These are phyloP conservation scores for Esteya vermicola DNA, from an alignment of 2,329 filamentous ascomycete species.

Conservation along the genomic window DNA sequence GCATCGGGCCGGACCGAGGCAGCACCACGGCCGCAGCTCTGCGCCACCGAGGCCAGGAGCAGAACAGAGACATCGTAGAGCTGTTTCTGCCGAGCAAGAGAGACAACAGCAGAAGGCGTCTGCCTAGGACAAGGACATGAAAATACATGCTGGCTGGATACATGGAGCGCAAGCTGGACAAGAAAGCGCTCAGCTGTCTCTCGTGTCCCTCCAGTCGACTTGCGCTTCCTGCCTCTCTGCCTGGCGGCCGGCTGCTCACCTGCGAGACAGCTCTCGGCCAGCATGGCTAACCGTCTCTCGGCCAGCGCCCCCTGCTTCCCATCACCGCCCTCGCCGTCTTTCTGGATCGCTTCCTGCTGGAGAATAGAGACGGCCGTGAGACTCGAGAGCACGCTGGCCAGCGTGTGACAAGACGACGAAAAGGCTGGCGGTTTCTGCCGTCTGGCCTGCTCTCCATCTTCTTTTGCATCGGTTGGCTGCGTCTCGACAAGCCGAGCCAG, in stretches of 20 bases:
- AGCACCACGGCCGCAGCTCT: conserved; percentile 28
- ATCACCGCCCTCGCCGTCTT: background rate
- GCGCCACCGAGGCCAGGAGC: conserved; percentile 30
- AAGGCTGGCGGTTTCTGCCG: too few species aligned
- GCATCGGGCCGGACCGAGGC: conserved; percentile 2
- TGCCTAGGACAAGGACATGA: background rate
- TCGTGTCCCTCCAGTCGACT: background rate
- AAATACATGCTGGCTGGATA: background rate
- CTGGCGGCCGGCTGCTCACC: background rate
- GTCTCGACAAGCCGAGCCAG: conserved; percentile 1
- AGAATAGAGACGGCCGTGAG: conserved; percentile 22
- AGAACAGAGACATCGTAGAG: conserved; percentile 20
- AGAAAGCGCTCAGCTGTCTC: background rate
- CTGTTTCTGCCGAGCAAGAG: conserved; percentile 4
- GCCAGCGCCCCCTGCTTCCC: background rate
- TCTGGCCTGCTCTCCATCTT: too few species aligned
- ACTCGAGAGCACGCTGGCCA: conserved; percentile 26
- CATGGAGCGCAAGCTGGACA: background rate
- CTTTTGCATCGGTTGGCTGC: background rate
- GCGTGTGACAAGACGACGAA: conserved; percentile 20
- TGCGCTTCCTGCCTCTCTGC: background rate
- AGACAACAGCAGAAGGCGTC: background rate
- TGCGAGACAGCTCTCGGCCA: background rate
- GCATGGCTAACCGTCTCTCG: background rate
- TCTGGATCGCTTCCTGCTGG: conserved; percentile 7